Base-by-base conservation (phyloP, 257 asterid species). In the Pogostemon cablin region DNA sequence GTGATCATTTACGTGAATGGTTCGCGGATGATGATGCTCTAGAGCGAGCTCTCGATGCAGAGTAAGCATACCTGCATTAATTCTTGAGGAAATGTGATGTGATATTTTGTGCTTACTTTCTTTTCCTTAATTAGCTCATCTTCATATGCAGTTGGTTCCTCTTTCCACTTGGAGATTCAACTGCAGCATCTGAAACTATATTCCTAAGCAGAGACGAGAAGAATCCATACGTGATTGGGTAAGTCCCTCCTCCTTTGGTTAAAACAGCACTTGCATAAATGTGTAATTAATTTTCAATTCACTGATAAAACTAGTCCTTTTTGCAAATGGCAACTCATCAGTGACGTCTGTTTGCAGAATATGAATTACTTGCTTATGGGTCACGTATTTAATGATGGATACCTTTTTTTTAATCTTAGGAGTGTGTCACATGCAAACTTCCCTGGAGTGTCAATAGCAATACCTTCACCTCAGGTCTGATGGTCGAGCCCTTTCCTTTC, bases 11-110 rank as follows among this genome's bases (percentile, higher is more conserved):
- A 52, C 75, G 80, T 52, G 82, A 47, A 75, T 95, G 99, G 99
- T 89, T 91, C 68, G 67, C 79, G 7, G 95, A 95, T 15, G 90
- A 89, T 55, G 99, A 91, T 69, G 95, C 99, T 70, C 79, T 95
- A 74, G 97, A 95, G 75, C 87, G 98, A 69, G 96, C 98, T 59
- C 87, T 82, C 42, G 81, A 88, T 75, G 98, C 89, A 72, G 95
- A 95, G 98, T 95, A 65, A 83, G 97, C 62, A 62, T 55, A 9
- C 6, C 43, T 11, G 34, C 67, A 46, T 64, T 54, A 49, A 49
- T 15, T 42, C 4, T 50, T 8, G 9, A 55, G 17, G 43, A 46
- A 57, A 12, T 17, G 4, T 10, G 53, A 5, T 42, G 9, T 10
- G 53, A 5, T 42, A 7, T 39, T 61, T n/a, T 40, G 11, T 41